Evolutionary conservation across 306 rosid species (phyloP), one percentile per base, ranked within the genome.

Genomic region (Citrullus amarus): DNA sequence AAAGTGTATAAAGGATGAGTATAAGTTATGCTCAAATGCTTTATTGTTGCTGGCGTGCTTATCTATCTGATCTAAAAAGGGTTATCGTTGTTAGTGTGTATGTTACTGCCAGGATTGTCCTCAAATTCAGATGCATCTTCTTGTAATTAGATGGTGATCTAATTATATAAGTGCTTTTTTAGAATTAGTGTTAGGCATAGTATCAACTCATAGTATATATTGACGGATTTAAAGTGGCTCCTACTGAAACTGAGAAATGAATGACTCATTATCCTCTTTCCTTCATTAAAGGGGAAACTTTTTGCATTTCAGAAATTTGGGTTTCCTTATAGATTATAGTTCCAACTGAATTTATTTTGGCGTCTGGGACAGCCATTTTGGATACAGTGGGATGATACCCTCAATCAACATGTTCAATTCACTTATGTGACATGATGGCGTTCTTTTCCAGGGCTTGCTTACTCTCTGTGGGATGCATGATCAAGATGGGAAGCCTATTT

Each of bases 381-480:
- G 13, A 22, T 22, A 46, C 11, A 13, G 38, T 46, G 76, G 57
- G 22, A 43, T 20, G 55, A 48, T 25, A 13, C 36, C 41, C 55
- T 48, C 58, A 71, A 44, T 70, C 76, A 46, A 48, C 57, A 15
- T 46, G 14, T 28, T 48, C 59, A 48, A 46, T 46, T 70, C 58
- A 25, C 30, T 71, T 41, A 22, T 7, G 44, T 61, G 82, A 36
- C 69, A 69, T 71, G 56, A 36, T 81, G 59, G 46, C 30, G 6
- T 13, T 48, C 11, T 75, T 59, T 61, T 89, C 83, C 84, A 95
- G 98, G 97, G 97, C 76, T 63, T 95, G 79, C 79, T 95, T 82
- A 82, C 93, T 32, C 92, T 95, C 30, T 85, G 97, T 79, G 98
- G 98, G 74, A 92, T 92, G 93, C 97, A 86, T 66, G 98, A 95